phyloP scores from a whole-genome alignment of 345 rosid species.

The Lagerstroemia speciosa region DNA sequence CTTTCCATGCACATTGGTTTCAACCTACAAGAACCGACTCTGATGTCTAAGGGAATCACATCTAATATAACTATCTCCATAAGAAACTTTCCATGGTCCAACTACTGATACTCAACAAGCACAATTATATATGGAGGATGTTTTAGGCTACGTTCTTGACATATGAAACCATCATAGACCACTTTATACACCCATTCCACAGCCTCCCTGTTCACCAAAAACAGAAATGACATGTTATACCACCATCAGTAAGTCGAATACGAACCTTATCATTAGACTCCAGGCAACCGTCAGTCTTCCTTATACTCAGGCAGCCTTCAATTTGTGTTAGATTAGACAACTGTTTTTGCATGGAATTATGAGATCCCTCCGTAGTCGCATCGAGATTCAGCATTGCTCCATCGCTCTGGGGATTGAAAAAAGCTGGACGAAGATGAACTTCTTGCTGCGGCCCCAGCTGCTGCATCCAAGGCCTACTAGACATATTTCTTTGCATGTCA shows the following conservation, averaged over 20 bases:
- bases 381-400: no score
- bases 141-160: no score
- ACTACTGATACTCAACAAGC: background rate
- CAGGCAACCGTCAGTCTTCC: background rate
- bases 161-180: no score
- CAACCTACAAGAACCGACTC: background rate
- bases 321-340: background rate
- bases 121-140: no score
- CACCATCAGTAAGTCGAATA: background rate
- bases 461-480: no score
- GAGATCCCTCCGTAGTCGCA: no score
- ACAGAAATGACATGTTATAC: background rate
- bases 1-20: background rate
- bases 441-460: conserved; percentile 18
- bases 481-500: conserved; percentile 2
- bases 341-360: background rate
- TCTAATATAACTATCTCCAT: background rate
- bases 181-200: no score
- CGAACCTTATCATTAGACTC: background rate
- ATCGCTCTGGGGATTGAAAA: no score
- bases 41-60: background rate
- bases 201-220: no score
- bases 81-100: background rate
- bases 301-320: background rate
- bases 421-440: background rate